Percentiles rank a stretch among this genome's conserved stretches.
These are phyloP conservation scores for Fraxinus platypoda DNA, from an alignment of 305 asterid genomes.

Conservation along the genomic window DNA sequence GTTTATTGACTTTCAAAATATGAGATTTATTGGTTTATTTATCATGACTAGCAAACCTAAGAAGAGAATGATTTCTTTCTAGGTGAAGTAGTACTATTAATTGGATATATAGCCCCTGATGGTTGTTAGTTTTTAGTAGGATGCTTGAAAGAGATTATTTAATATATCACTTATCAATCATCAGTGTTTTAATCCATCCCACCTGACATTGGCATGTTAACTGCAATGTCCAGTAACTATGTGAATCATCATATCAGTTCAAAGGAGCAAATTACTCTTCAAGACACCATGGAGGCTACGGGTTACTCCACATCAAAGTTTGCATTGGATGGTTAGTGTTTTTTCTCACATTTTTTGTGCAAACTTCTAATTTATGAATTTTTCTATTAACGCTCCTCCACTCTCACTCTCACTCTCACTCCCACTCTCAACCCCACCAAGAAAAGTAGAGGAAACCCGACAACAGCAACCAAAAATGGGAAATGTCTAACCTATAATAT, in stretches of 20 bases:
- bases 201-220: neutral
- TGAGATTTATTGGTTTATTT: neutral
- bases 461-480: conserved; percentile 1
- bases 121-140: neutral
- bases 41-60: neutral
- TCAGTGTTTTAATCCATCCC: conserved; percentile 5
- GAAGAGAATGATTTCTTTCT: conserved; percentile 12
- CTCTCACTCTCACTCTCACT: too few relatives aligned
- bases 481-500: neutral
- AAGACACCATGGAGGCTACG: conserved; percentile 88
- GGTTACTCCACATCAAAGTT: conserved; percentile 84
- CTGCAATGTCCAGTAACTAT: conserved; percentile 67
- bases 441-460: neutral
- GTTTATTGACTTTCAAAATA: conserved; percentile 10
- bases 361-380: neutral
- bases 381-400: neutral
- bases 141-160: conserved; percentile 6
- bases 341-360: neutral
- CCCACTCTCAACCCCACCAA: neutral
- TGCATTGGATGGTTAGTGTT: conserved; percentile 86
- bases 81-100: neutral
- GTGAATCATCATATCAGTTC: conserved; percentile 96
- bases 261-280: conserved; percentile 97
- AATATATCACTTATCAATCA: neutral
- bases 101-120: neutral